A percentile compares a stretch with the other conserved stretches of the same genome.
phyloP scores from a whole-genome alignment of 257 asterid species.

The Cordia subcordata region DNA sequence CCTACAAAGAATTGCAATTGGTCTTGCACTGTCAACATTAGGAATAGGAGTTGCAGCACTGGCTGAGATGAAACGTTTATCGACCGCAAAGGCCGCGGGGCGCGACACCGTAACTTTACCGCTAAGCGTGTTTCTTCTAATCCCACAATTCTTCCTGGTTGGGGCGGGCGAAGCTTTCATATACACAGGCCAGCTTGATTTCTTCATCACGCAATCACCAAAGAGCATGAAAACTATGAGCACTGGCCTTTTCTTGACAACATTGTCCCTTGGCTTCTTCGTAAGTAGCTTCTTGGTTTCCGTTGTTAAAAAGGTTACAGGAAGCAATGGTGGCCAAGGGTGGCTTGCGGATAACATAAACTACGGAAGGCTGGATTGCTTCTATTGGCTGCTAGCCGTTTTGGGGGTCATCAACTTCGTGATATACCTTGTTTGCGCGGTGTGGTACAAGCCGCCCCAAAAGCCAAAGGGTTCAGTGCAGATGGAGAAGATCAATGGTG shows the following conservation, averaged over 20 bases:
- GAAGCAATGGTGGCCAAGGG: constrained; percentile 14
- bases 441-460: constrained; percentile 22
- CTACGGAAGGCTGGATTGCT: constrained; percentile 29
- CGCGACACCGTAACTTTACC: constrained; percentile 15
- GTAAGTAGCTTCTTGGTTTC: constrained; percentile 33
- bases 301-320: constrained; percentile 24
- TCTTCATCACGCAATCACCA: constrained; percentile 43
- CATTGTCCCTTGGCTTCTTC: constrained; percentile 34
- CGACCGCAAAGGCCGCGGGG: constrained; percentile 10
- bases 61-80: constrained; percentile 29
- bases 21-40: constrained; percentile 29
- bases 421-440: constrained; percentile 26
- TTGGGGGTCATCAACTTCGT: constrained; percentile 28
- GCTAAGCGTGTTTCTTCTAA: constrained; percentile 27
- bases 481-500: background rate
- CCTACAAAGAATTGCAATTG: constrained; percentile 37
- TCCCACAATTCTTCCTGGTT: constrained; percentile 41
- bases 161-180: constrained; percentile 42
- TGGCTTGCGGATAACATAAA: constrained; percentile 38
- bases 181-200: constrained; percentile 38
- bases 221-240: constrained; percentile 47
- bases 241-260: constrained; percentile 35
- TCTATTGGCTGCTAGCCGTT: constrained; percentile 31
- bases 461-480: constrained; percentile 8
- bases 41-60: constrained; percentile 42